These are phyloP conservation scores for Eremothecium gossypii DNA, from an alignment of 1,139 yeast genomes.

Conservation along the genomic window DNA sequence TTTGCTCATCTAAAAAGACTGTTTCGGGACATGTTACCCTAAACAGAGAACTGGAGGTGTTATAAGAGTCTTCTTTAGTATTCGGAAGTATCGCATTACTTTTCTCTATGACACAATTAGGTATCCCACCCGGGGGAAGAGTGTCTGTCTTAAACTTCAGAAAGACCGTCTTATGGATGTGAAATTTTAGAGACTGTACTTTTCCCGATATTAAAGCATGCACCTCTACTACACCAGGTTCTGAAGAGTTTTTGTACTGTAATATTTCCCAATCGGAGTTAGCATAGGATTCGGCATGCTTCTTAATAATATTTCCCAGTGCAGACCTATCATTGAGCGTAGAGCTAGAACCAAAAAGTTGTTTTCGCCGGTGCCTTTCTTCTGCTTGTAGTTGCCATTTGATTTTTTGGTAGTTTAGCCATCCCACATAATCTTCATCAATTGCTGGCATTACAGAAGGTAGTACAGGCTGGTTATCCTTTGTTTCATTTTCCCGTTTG, in stretches of 20 bases:
- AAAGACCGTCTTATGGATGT: constrained; percentile 65
- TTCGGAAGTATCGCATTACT: constrained; percentile 60
- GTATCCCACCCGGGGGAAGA: constrained; percentile 39
- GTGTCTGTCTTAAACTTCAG: constrained; percentile 51
- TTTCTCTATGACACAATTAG: constrained; percentile 50
- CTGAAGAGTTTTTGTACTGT: constrained; percentile 51
- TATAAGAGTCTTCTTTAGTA: constrained; percentile 36
- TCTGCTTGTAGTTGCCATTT: constrained; percentile 76
- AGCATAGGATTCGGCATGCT: constrained; percentile 71
- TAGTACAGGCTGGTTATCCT: constrained; percentile 32
- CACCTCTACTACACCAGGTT: constrained; percentile 71
- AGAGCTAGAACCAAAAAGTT: constrained; percentile 62
- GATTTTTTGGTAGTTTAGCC: constrained; percentile 69
- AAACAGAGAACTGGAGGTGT: constrained; percentile 45
- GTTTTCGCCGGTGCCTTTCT: constrained; percentile 61
- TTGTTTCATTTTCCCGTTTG: constrained; percentile 34
- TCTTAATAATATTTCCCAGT: constrained; percentile 61
- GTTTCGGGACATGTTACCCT: constrained; percentile 61
- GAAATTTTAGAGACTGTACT: constrained; percentile 64
- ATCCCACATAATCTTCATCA: constrained; percentile 63
- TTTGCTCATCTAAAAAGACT: constrained; percentile 46
- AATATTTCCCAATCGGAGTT: constrained; percentile 78
- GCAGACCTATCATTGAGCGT: constrained; percentile 39
- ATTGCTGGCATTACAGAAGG: constrained; percentile 61
- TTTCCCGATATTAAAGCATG: constrained; percentile 60